phyloP scores from a whole-genome alignment of 139 green algal species.

The Chlamydomonas schloesseri region DNA sequence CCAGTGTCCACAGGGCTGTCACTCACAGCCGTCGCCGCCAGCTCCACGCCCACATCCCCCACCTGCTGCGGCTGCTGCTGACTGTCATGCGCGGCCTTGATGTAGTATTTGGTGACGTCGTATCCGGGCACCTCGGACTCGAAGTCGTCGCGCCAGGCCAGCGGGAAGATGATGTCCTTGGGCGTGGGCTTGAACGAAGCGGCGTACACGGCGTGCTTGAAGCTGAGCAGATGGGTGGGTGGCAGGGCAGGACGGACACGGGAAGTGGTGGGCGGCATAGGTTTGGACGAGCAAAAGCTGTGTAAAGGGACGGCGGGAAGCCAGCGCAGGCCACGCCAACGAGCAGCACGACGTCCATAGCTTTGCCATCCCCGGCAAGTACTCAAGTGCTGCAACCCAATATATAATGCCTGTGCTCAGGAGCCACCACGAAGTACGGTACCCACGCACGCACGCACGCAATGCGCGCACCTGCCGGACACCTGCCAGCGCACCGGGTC shows the following conservation, averaged over 20 bases:
- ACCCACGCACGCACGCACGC: background rate
- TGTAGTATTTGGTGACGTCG: slow-evolving; percentile 29
- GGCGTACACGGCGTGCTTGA: slow-evolving; percentile 35
- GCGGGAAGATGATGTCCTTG: slow-evolving; percentile 31
- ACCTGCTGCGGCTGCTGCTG: background rate
- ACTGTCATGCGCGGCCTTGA: background rate
- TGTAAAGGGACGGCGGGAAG: no score
- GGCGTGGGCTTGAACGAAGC: slow-evolving; percentile 47
- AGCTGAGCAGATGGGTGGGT: no score
- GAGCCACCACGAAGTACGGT: no score
- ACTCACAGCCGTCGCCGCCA: background rate
- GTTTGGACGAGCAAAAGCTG: no score
- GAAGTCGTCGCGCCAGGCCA: slow-evolving; percentile 50
- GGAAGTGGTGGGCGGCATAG: no score
- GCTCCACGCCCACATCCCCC: background rate
- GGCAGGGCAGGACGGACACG: no score
- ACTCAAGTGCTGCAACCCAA: no score
- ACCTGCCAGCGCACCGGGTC: slow-evolving; percentile 42
- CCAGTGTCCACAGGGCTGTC: background rate
- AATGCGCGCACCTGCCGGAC: slow-evolving; percentile 34
- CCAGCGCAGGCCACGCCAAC: no score
- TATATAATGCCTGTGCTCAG: no score
- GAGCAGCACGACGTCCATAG: no score
- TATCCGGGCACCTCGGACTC: background rate
- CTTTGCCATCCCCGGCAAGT: no score